Conservation (phyloP, 106 monocot species). For the Dendrobium nobile region DNA sequence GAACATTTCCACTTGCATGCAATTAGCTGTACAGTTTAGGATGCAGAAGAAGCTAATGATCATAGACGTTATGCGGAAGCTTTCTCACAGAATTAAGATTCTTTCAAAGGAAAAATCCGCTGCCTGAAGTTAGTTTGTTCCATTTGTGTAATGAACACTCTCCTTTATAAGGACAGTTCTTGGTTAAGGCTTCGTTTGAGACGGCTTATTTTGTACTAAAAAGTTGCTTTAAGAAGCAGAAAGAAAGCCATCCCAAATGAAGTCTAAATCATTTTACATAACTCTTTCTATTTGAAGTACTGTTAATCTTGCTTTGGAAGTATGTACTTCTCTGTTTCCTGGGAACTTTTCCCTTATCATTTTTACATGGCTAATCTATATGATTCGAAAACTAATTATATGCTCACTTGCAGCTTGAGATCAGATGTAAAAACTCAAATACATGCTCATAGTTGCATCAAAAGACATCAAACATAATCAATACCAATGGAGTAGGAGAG, state of each 20-base stretch:
- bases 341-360: background rate
- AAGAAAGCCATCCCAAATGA: too few relatives aligned
- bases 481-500: background rate
- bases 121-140: slow-evolving; percentile 10
- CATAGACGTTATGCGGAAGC: slow-evolving; percentile 69
- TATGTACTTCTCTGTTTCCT: background rate
- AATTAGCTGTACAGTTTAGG: slow-evolving; percentile 67
- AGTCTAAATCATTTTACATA: too few relatives aligned
- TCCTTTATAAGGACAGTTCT: too few relatives aligned
- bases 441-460: background rate
- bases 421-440: background rate
- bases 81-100: slow-evolving; percentile 54
- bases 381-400: too few relatives aligned
- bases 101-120: slow-evolving; percentile 32
- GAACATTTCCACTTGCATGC: slow-evolving; percentile 33
- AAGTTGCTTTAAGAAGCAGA: too few relatives aligned
- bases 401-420: background rate
- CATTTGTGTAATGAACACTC: background rate
- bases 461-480: background rate
- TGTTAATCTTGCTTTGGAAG: background rate
- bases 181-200: too few relatives aligned
- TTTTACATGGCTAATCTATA: too few relatives aligned
- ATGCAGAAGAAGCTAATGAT: slow-evolving; percentile 87
- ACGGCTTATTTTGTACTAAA: too few relatives aligned
- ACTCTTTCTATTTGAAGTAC: too few relatives aligned